Evolutionary conservation across 2,329 filamentous ascomycete genomes (phyloP).

Genomic region (Paecilomyces variotii): DNA sequence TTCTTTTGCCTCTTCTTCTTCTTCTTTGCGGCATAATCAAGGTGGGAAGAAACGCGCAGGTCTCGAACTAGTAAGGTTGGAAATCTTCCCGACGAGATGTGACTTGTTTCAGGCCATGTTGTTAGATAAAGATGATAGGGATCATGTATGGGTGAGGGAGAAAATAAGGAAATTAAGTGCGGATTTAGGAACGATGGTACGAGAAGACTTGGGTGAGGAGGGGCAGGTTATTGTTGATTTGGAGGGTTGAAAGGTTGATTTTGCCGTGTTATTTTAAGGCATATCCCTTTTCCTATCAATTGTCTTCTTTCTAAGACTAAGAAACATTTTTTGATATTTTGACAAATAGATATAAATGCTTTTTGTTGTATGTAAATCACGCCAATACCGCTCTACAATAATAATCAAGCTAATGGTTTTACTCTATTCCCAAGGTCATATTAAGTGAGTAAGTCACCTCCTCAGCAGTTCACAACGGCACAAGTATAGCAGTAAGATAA

Average conservation of each 20-base stretch:
- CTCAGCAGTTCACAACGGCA: too few species aligned
- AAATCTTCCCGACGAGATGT: conserved; percentile 30
- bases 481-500: too few species aligned
- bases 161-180: conserved; percentile 20
- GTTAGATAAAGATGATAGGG: conserved; percentile 19
- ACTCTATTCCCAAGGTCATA: too few species aligned
- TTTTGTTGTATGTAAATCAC: too few species aligned
- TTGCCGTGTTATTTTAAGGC: not conserved
- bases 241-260: not conserved
- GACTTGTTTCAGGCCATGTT: conserved; percentile 24
- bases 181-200: conserved; percentile 20
- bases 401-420: too few species aligned
- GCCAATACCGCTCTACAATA: too few species aligned
- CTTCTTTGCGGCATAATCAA: not conserved
- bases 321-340: too few species aligned
- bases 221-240: conserved; percentile 23
- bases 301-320: too few species aligned
- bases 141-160: conserved; percentile 24
- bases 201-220: conserved; percentile 16
- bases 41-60: not conserved
- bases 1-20: not conserved
- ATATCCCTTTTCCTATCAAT: too few species aligned
- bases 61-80: conserved; percentile 18
- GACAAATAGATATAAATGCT: too few species aligned
- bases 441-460: too few species aligned